Base-by-base conservation (phyloP, 108 stramenopile species). In the Nannochloropsis oceanica region DNA sequence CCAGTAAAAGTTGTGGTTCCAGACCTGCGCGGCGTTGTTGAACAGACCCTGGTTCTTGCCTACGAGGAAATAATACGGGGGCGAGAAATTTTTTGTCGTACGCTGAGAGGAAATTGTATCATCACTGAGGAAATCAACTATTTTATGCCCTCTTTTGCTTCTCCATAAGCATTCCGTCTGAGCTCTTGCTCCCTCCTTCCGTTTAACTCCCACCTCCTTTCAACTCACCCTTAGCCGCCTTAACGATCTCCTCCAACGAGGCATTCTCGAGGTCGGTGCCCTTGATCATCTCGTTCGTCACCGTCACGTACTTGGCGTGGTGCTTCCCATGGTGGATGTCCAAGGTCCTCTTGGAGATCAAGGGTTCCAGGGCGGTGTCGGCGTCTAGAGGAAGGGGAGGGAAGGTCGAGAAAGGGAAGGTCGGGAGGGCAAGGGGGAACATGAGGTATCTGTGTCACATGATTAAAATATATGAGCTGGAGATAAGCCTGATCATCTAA, bases 1-100 rank as follows among this genome's bases (percentile, higher is more conserved):
- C 92, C 93, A 95, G 89, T 93, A 95, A 89, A 95, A 95, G 26
- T 73, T 85, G 85, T 93, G 93, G 87, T 93, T 93, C 91, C 92
- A 92, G 80, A 80, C 83, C 88, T 93, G 92, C 8, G 92, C 94
- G 8, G 91, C 93, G 83, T 93, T 93, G 83, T 94, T 92, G 84
- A 90, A 93, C 3, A 94, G 87, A 24, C 43, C 84, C 43, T 80
- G 26, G 79, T 92, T 91, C 25, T 85, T 83, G 24, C 84, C 80
- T 25, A 85, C 42, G 42, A 43, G n/a, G n/a, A n/a, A 73, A 73
- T 9, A n/a, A 73, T 7, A 73, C 18, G 59, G 9, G n/a, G n/a
- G 18, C 0, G n/a, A 0, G 59, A 7, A 2, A 73, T 73, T 73
- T 5, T n/a, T 73, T 73, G 5, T 34, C 34, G 34, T 34, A 5